phyloP scores from a whole-genome alignment of 2,329 filamentous ascomycete genomes.

The Monascus ruber region DNA sequence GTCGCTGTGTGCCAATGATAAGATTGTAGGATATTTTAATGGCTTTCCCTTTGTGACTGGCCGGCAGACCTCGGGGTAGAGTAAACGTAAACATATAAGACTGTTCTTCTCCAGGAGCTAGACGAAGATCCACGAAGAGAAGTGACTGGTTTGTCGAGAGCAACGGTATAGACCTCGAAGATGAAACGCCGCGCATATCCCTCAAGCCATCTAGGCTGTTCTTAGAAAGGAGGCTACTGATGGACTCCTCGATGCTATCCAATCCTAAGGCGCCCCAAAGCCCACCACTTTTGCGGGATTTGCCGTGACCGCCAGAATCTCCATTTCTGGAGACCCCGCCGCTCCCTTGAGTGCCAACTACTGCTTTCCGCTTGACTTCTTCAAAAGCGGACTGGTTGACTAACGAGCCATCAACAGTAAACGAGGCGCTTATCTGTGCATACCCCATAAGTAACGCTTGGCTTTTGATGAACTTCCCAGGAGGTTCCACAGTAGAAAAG shows the following conservation, averaged over 20 bases:
- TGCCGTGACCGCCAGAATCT: conserved; percentile 13
- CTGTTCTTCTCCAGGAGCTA: conserved; percentile 78
- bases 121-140: conserved; percentile 81
- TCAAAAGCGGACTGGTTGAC: conserved; percentile 86
- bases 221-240: conserved; percentile 76
- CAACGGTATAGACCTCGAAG: conserved; percentile 75
- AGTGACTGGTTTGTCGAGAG: conserved; percentile 94
- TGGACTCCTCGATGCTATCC: conserved; percentile 74
- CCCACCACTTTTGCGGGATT: conserved; percentile 56
- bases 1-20: conserved; percentile 80
- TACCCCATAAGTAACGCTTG: conserved; percentile 97
- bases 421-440: conserved; percentile 84
- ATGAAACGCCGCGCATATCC: conserved; percentile 83
- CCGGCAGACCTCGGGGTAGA: conserved; percentile 78
- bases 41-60: conserved; percentile 78
- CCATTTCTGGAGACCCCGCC: conserved; percentile 59
- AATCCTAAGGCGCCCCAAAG: conserved; percentile 78
- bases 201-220: conserved; percentile 86
- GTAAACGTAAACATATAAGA: conserved; percentile 80
- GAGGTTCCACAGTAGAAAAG: conserved; percentile 31
- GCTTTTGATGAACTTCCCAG: conserved; percentile 10
- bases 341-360: conserved; percentile 69
- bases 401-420: conserved; percentile 80
- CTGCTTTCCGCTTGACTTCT: conserved; percentile 87
- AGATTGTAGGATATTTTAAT: conserved; percentile 91